A percentile compares a stretch with the other conserved stretches of the same genome.
Conservation (phyloP, 169 alveolate genomes). For the Plasmodium gonderi region DNA sequence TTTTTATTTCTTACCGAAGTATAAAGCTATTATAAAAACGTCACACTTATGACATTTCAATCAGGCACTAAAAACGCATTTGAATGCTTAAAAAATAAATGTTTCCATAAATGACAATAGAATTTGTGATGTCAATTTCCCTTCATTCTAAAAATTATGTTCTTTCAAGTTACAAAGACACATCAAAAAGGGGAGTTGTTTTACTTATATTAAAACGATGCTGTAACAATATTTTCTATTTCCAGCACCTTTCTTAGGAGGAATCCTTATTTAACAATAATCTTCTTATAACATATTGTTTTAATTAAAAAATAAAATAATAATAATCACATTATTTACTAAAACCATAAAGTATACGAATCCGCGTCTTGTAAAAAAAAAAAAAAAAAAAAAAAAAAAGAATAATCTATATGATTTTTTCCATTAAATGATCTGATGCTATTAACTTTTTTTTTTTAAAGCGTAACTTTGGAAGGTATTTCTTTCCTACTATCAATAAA, state of each 20-base stretch:
- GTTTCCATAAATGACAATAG: background rate
- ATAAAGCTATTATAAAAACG: background rate
- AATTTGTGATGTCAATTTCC: background rate
- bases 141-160: background rate
- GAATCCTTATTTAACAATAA: background rate
- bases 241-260: background rate
- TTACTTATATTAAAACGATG: background rate
- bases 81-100: background rate
- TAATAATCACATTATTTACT: too few species aligned
- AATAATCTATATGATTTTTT: background rate
- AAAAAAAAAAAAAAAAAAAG: background rate
- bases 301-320: background rate
- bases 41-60: background rate
- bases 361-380: too few species aligned
- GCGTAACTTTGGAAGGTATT: background rate
- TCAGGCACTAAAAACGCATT: background rate
- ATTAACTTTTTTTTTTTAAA: background rate
- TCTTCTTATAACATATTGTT: background rate
- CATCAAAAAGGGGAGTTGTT: background rate
- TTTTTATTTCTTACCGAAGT: background rate
- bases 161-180: background rate
- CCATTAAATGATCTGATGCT: background rate
- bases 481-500: background rate
- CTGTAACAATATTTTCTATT: background rate
- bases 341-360: too few species aligned